phyloP scores from a whole-genome alignment of 2,329 filamentous ascomycete genomes.

The Aspergillus persii region DNA sequence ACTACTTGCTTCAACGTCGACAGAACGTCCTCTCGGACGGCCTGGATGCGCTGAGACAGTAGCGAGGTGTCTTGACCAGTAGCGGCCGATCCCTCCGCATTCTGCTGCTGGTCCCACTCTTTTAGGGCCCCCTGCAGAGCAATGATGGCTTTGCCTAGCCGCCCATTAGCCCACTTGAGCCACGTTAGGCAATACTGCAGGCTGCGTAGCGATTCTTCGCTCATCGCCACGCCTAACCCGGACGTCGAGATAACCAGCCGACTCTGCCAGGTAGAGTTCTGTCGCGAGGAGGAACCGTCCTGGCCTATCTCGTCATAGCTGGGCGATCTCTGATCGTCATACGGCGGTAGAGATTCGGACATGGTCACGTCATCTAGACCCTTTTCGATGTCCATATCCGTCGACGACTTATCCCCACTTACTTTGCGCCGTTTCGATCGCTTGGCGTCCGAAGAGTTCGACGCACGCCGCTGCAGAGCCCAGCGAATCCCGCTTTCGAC shows the following conservation, averaged over 20 bases:
- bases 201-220: conserved; percentile 78
- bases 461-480: conserved; percentile 60
- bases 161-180: conserved; percentile 77
- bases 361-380: conserved; percentile 57
- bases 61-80: conserved; percentile 19
- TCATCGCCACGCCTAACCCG: conserved; percentile 86
- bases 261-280: conserved; percentile 66
- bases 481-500: conserved; percentile 84
- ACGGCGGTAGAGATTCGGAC: conserved; percentile 75
- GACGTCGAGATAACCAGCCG: conserved; percentile 87
- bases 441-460: conserved; percentile 31
- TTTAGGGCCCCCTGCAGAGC: conserved; percentile 73
- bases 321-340: conserved; percentile 74
- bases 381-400: conserved; percentile 50
- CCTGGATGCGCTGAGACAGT: conserved; percentile 58
- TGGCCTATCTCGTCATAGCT: conserved; percentile 64
- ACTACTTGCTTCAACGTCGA: conserved; percentile 78
- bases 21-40: conserved; percentile 68
- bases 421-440: conserved; percentile 46
- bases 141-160: conserved; percentile 71
- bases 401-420: conserved; percentile 29
- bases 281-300: conserved; percentile 29
- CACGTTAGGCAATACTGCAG: conserved; percentile 81
- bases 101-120: conserved; percentile 66
- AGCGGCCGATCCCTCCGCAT: conserved; percentile 22